Percentiles rank a stretch among this genome's conserved stretches.
Conservation (phyloP, 2,329 filamentous ascomycete species). For the Nothophoma quercina region DNA sequence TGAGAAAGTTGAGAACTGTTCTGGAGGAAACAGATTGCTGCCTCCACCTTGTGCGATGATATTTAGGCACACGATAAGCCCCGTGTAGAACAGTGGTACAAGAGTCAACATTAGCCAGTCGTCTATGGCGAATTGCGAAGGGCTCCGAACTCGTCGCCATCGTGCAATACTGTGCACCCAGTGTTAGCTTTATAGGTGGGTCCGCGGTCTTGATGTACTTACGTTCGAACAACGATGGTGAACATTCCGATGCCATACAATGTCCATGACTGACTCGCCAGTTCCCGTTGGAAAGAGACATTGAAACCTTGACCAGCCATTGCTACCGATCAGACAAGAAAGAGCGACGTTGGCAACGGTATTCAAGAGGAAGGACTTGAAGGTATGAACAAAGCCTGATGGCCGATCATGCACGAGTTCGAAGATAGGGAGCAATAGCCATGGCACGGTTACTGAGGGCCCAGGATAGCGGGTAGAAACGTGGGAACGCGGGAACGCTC, state of each 20-base stretch:
- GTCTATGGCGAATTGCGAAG: constrained; percentile 30
- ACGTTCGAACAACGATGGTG: constrained; percentile 39
- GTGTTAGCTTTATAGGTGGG: background rate
- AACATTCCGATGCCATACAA: constrained; percentile 41
- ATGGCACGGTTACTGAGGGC: background rate
- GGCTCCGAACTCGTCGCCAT: constrained; percentile 34
- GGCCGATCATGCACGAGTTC: constrained; percentile 1
- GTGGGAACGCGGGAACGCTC: background rate
- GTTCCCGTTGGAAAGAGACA: constrained; percentile 25
- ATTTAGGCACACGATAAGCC: constrained; percentile 53
- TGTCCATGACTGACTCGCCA: constrained; percentile 38
- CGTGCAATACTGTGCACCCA: constrained; percentile 31
- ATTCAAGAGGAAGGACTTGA: background rate
- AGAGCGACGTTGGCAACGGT: background rate
- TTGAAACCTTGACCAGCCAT: constrained; percentile 26
- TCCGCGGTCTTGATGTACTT: constrained; percentile 5
- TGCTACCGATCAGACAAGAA: background rate
- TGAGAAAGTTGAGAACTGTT: constrained; percentile 47
- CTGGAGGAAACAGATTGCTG: constrained; percentile 53
- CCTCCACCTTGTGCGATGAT: constrained; percentile 52
- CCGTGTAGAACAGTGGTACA: constrained; percentile 48
- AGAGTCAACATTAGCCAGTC: constrained; percentile 44
- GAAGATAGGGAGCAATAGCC: background rate
- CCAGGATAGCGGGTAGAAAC: background rate
- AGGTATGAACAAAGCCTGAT: background rate